Evolutionary conservation across 2,329 filamentous ascomycete species (phyloP).

Genomic region (Exophiala oligosperma): DNA sequence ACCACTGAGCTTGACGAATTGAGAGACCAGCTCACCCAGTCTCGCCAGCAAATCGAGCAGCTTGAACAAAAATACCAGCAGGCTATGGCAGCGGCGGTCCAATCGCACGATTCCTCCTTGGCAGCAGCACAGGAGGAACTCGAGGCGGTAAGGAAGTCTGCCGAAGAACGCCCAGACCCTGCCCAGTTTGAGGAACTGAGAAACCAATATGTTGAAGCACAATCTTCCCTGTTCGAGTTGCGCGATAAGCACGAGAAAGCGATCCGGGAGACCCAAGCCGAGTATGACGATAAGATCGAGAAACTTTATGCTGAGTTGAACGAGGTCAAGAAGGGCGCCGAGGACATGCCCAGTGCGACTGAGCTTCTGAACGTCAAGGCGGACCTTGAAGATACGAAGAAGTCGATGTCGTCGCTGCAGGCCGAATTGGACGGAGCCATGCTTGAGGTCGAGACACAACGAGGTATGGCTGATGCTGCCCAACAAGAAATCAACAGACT

Average conservation of each 20-base stretch:
- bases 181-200: conserved; percentile 19
- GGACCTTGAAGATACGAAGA: conserved; percentile 20
- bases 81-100: conserved; percentile 13
- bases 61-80: conserved; percentile 12
- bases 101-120: conserved; percentile 20
- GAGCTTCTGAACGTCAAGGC: conserved; percentile 12
- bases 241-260: conserved; percentile 15
- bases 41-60: conserved; percentile 14
- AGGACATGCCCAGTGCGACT: conserved; percentile 29
- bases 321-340: conserved; percentile 36
- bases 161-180: conserved; percentile 15
- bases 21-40: conserved; percentile 17
- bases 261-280: conserved; percentile 18
- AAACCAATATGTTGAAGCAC: conserved; percentile 10
- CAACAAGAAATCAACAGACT: conserved; percentile 17
- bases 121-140: conserved; percentile 19
- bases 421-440: conserved; percentile 35
- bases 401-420: conserved; percentile 27
- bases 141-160: conserved; percentile 11
- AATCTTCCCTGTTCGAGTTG: conserved; percentile 14
- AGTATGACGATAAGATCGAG: conserved; percentile 22
- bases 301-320: conserved; percentile 17
- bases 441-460: conserved; percentile 21
- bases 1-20: conserved; percentile 18
- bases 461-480: conserved; percentile 15